These are phyloP conservation scores for Zizania latifolia DNA, from an alignment of 176 grass and related monocot genomes.

Conservation along the genomic window DNA sequence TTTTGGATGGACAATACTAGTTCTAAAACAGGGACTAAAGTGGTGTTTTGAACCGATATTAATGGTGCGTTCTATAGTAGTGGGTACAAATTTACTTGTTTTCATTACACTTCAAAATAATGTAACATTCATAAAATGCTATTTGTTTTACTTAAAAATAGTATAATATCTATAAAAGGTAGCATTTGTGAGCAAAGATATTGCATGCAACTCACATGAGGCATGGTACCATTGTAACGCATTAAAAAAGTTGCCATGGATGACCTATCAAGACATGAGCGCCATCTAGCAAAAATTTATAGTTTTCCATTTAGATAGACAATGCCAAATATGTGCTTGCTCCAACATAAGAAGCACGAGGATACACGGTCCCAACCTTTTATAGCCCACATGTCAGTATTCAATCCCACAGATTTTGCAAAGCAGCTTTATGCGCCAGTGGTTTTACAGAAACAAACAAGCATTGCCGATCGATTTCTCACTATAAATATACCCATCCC, in stretches of 20 bases:
- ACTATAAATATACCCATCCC: neutral
- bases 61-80: too few species aligned
- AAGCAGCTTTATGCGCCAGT: neutral
- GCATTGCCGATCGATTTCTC: neutral
- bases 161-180: neutral
- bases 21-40: too few species aligned
- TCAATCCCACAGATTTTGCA: too few species aligned
- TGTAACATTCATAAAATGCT: too few species aligned
- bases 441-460: neutral
- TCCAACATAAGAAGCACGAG: neutral
- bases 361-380: neutral
- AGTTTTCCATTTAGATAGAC: neutral
- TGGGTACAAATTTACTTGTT: too few species aligned
- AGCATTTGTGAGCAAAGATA: neutral
- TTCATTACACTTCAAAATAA: too few species aligned
- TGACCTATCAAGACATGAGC: neutral
- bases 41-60: too few species aligned
- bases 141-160: too few species aligned
- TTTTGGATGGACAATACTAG: too few species aligned
- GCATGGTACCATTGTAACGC: too few species aligned
- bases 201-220: neutral
- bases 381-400: neutral
- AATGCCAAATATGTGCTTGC: neutral
- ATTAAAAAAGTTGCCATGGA: too few species aligned
- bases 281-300: neutral